Evolutionary conservation across 148 eudicot species (phyloP).

Genomic region (Nepenthes gracilis): DNA sequence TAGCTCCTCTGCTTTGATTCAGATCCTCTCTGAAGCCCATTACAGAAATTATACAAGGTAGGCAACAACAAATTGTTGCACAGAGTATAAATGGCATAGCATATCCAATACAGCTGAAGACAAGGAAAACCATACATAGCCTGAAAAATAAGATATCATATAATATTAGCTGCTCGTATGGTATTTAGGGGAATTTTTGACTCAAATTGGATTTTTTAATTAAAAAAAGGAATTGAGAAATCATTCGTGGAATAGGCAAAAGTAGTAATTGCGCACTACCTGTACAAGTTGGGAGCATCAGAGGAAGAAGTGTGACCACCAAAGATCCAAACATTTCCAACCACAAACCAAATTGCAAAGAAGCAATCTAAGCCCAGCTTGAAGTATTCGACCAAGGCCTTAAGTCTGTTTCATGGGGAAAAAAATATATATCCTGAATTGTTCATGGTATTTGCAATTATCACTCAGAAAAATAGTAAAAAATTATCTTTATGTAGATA

Average conservation of each 20-base stretch:
- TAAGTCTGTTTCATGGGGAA: slow-evolving; percentile 37
- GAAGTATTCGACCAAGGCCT: slow-evolving; percentile 64
- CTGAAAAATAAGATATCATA: slow-evolving; percentile 24
- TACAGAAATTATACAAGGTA: slow-evolving; percentile 84
- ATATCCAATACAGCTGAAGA: slow-evolving; percentile 89
- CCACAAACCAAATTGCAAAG: slow-evolving; percentile 98
- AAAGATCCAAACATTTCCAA: slow-evolving; percentile 96
- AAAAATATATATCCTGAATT: background rate
- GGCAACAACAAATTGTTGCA: slow-evolving; percentile 93
- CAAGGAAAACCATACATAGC: slow-evolving; percentile 79
- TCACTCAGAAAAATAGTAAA: too few species aligned
- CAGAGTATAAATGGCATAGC: slow-evolving; percentile 95
- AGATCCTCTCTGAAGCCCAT: slow-evolving; percentile 83
- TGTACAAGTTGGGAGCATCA: slow-evolving; percentile 91
- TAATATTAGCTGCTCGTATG: background rate
- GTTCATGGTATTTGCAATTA: background rate
- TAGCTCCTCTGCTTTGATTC: slow-evolving; percentile 78
- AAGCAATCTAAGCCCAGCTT: slow-evolving; percentile 93
- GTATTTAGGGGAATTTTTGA: background rate
- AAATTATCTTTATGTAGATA: too few species aligned
- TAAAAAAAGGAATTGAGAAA: too few species aligned
- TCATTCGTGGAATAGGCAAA: background rate
- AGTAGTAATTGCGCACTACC: slow-evolving; percentile 24
- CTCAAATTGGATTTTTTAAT: background rate
- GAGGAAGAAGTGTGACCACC: slow-evolving; percentile 84